Evolutionary conservation across 257 asterid species (phyloP), one percentile per base, ranked within the genome.

Genomic region (Scutellaria galericulata): DNA sequence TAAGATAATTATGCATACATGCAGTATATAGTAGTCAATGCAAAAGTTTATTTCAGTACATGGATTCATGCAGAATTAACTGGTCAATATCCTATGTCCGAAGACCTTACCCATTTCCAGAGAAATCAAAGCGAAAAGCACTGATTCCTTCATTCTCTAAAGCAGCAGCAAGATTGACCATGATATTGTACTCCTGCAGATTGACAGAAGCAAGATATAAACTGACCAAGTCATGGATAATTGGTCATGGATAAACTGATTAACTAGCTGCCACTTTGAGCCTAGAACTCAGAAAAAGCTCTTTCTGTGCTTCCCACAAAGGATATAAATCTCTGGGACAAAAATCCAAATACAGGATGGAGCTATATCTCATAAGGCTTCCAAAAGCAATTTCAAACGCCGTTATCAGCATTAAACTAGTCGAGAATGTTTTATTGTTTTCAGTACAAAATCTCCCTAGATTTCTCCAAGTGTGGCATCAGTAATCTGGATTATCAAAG

Each of bases 101-200:
- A 71, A 69, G 50, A 35, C 75, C 83, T 66, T 80, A 88, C 98
- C 98, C 97, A 72, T 91, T 89, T 79, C 98, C 97, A 72, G 97
- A 78, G 79, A 93, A 93, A 85, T 93, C 98, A 66, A 93, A 89
- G 56, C 87, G 92, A 73, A 87, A 81, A 9, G 81, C 85, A 78
- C 88, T 82, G 73, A 89, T 93, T 83, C 98, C 97, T 79, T 84
- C 92, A 10, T 80, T 86, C 77, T 86, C 92, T 70, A 93, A 79
- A 63, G 89, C 84, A 65, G 66, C 45, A 74, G 96, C 86, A 75
- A 89, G 71, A 80, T 78, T 93, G 73, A 54, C 80, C 78, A 85
- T 78, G 66, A 58, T 65, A 1, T 45, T 42, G 68, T 57, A 18
- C 64, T 83, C 81, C 90, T 85, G 84, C 71, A 66, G 37, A 69